Percentiles rank a stretch among this genome's conserved stretches.
Evolutionary conservation across 805 yeast species (phyloP).

Genomic region (Saturnispora galanensis): DNA sequence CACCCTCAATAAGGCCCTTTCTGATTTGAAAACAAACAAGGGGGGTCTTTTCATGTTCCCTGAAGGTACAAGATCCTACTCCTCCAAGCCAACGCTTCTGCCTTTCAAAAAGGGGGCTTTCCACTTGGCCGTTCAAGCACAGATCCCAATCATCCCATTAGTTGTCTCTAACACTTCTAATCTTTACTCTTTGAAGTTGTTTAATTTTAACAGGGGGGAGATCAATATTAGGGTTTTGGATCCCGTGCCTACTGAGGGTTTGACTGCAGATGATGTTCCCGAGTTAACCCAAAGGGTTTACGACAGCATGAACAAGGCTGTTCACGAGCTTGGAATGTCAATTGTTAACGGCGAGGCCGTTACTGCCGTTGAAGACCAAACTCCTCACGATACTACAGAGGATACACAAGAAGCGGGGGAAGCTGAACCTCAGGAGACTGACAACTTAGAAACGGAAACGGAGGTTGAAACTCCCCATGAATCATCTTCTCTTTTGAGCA

Average conservation of each 20-base stretch:
- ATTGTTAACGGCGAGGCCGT: constrained; percentile 19
- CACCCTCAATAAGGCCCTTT: constrained; percentile 64
- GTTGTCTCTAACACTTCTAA: constrained; percentile 81
- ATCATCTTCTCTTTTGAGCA: constrained; percentile 8
- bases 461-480: not conserved
- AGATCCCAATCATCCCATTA: constrained; percentile 80
- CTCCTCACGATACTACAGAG: not conserved
- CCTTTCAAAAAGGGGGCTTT: constrained; percentile 98
- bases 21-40: constrained; percentile 46
- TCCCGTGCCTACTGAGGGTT: constrained; percentile 63
- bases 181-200: constrained; percentile 49
- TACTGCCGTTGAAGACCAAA: not conserved
- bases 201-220: constrained; percentile 66
- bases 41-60: constrained; percentile 87
- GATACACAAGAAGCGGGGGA: not conserved
- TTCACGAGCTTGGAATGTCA: constrained; percentile 36
- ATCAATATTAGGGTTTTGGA: constrained; percentile 71
- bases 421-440: constrained; percentile 2
- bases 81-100: constrained; percentile 54
- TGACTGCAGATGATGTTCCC: constrained; percentile 63
- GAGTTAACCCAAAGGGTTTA: constrained; percentile 48
- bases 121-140: constrained; percentile 91
- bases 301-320: constrained; percentile 41
- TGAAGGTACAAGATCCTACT: constrained; percentile 91
- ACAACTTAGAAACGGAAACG: not conserved